These are phyloP conservation scores for Calonectria naviculata DNA, from an alignment of 2,329 filamentous ascomycete species.

Conservation along the genomic window DNA sequence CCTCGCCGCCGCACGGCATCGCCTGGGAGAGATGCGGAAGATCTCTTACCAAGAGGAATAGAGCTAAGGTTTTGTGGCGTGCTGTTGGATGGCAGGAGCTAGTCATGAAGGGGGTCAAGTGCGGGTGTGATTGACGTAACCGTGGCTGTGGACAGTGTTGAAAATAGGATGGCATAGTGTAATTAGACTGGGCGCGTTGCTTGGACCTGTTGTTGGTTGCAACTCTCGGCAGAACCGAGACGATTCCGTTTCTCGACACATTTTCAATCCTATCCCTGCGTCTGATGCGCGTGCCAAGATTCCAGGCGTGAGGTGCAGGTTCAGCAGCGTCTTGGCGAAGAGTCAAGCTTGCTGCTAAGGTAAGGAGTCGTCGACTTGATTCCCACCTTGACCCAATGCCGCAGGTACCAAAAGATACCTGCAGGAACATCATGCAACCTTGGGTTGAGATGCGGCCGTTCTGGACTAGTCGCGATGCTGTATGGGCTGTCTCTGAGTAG, in stretches of 20 bases:
- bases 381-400: neutral
- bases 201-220: neutral
- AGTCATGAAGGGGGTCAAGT: neutral
- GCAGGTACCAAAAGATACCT: neutral
- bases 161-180: neutral
- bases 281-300: neutral
- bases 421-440: neutral
- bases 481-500: neutral
- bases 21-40: constrained; percentile 98
- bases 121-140: neutral
- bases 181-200: constrained; percentile 2
- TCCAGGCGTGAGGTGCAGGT: neutral
- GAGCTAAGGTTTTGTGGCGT: constrained; percentile 8
- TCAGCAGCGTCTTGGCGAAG: neutral
- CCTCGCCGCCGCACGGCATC: constrained; percentile 80
- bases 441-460: too few species aligned
- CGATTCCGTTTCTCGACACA: neutral
- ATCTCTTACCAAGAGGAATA: constrained; percentile 89
- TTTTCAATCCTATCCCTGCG: neutral
- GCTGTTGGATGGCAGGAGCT: neutral
- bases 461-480: too few species aligned
- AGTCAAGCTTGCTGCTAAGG: neutral
- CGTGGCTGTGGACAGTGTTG: neutral
- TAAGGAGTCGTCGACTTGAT: neutral
- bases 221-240: neutral